Evolutionary conservation across 371 early-diverging fungal genomes (phyloP).

Genomic region (Rhizopus microsporus): DNA sequence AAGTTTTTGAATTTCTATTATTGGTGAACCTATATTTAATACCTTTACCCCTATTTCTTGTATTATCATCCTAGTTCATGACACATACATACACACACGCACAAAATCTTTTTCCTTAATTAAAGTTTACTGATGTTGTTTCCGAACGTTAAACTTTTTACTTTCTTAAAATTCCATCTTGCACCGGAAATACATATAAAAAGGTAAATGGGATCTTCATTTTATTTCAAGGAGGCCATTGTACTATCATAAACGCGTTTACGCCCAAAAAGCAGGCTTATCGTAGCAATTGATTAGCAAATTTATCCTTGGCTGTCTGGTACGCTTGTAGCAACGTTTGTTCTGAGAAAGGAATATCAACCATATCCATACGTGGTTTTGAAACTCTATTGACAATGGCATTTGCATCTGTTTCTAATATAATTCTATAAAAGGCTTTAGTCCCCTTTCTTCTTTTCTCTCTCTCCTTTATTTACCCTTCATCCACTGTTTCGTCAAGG

Average conservation of each 20-base stretch:
- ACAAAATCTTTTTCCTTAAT: too few species aligned
- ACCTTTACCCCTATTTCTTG: too few species aligned
- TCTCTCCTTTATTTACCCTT: slow-evolving; percentile 66
- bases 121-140: neutral
- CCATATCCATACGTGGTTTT: slow-evolving; percentile 77
- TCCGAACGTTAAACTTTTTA: neutral
- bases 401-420: slow-evolving; percentile 88
- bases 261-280: slow-evolving; percentile 27
- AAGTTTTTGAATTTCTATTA: too few species aligned
- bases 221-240: too few species aligned
- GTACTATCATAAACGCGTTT: too few species aligned
- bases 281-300: slow-evolving; percentile 77
- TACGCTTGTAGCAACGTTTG: slow-evolving; percentile 90
- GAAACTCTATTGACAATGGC: slow-evolving; percentile 91
- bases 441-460: neutral
- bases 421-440: slow-evolving; percentile 50
- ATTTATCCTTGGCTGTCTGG: slow-evolving; percentile 86
- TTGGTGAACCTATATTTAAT: too few species aligned
- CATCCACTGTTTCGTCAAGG: slow-evolving; percentile 95
- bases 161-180: neutral
- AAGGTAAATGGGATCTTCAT: neutral
- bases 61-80: too few species aligned
- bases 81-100: too few species aligned
- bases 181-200: neutral
- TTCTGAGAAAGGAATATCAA: slow-evolving; percentile 87